Evolutionary conservation across 495 filamentous ascomycete species (phyloP), one percentile per base, ranked within the genome.

Genomic region (Aspergillus homomorphus): DNA sequence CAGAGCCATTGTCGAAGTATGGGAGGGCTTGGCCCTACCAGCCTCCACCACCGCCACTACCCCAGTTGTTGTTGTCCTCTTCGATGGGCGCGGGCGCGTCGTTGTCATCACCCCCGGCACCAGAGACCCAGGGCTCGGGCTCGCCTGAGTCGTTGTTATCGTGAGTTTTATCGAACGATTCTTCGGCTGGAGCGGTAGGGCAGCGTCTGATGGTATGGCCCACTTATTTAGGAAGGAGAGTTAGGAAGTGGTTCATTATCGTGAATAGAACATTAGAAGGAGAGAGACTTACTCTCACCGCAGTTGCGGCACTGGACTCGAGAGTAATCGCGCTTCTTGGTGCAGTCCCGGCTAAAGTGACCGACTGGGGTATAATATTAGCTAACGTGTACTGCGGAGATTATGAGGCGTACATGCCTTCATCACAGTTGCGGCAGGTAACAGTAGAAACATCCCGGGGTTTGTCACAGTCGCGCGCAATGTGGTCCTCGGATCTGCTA

Each of bases 261-360:
- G 26, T 16, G 7, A 12, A 19, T 4, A 1, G 4, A n/a, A 2
- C 9, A 7, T 24, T 9, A 5, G 16, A 41, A 6, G 22, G 45
- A 20, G 8, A 18, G 45, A 16, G 18, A 77, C 78, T 71, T 69
- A 84, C 82, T 87, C 72, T 93, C 78, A 10, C 84, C 80, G 64
- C 91, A 95, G 64, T 87, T 85, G 60, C 73, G 80, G 76, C 91
- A 96, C 68, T 89, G 83, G 56, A 95, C 86, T 38, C 83, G 84
- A 14, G 81, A 79, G 69, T 86, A 91, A 64, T 96, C 88, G 45
- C 80, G 84, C 4, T 89, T 88, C 77, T 88, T 80, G 0, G 89
- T 81, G 68, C 92, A 96, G 6, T 92, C 89, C 45, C 84, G 85
- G 44, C 77, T 76, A 45, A 80, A 71, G 62, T 97, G 92, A 0